Base-by-base conservation (phyloP, 176 grass and related monocot species). In the Themeda triandra region DNA sequence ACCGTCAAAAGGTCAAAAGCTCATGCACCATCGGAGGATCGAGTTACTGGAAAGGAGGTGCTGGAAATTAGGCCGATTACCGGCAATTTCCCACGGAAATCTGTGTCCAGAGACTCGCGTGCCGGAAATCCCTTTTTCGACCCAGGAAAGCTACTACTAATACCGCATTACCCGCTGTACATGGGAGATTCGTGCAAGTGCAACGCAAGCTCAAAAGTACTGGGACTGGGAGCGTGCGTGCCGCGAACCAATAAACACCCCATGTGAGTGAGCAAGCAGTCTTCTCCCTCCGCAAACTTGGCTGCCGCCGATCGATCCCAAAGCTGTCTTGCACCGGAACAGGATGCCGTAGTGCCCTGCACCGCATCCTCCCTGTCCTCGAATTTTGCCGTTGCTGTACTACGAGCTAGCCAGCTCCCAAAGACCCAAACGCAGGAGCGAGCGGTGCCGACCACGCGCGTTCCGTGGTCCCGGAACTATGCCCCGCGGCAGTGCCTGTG, bases 231-330 rank as follows among this genome's bases (percentile, higher is more conserved):
- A 24, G 67, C 37, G 19, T 39, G 46, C 66, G 18, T 39, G 62
- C 67, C 31, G 35, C 76, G 33, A 45, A 18, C 27, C 15, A 48
- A 71, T 13, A 31, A 14, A 53, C 87, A 85, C 4, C 84, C 75
- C 88, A 90, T 62, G 88, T 75, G 88, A 37, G 88, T 75, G 88
- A 37, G 29, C 73, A 23, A 46, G 67, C 40, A 66, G 24, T 44
- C 41, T 44, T 44, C 39, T 39, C 37, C 37, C 65, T 24, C 56
- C 58, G 58, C 58, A 62, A 62, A 10, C 58, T 6, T 59, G 72
- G 71, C 44, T 32, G 53, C 59, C 46, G 51, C 58, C 45, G 66
- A 56, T 53, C 35, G 3, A 66, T 9, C 37, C 45, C 14, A 49
- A 59, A 83, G 80, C 66, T 59, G 66, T n/a, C 58, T 59, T 56